Evolutionary conservation across 2,329 filamentous ascomycete species (phyloP).

Genomic region (Zymoseptoria ardabiliae): DNA sequence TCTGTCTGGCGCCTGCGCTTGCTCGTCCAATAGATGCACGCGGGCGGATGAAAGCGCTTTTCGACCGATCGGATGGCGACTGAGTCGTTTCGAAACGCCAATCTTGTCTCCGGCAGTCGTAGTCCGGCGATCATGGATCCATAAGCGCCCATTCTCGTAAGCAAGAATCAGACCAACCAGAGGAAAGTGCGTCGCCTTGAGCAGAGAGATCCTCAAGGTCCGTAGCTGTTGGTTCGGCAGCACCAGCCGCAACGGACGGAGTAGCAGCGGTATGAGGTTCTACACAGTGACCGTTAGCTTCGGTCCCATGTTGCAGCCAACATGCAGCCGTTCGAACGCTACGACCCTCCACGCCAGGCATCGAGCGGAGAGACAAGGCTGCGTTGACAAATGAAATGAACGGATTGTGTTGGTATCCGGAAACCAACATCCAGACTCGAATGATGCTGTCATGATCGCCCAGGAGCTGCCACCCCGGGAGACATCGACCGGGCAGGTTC

Average conservation of each 20-base stretch:
- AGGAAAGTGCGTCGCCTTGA: constrained; percentile 56
- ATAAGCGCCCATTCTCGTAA: constrained; percentile 49
- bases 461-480: constrained; percentile 1
- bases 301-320: background rate
- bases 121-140: constrained; percentile 10
- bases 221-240: constrained; percentile 59
- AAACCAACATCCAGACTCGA: constrained; percentile 15
- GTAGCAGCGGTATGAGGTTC: constrained; percentile 67
- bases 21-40: constrained; percentile 12
- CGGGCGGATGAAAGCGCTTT: constrained; percentile 10
- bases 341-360: background rate
- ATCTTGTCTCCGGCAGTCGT: constrained; percentile 8
- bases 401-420: constrained; percentile 8
- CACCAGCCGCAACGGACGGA: constrained; percentile 65
- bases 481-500: background rate
- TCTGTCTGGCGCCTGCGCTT: constrained; percentile 12
- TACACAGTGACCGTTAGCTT: constrained; percentile 24
- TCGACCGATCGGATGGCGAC: constrained; percentile 14
- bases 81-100: constrained; percentile 9
- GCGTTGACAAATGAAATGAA: background rate
- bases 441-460: constrained; percentile 12
- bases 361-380: background rate
- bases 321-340: background rate
- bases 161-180: constrained; percentile 61
- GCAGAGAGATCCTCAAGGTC: constrained; percentile 49